Conservation (phyloP, 1,284 basidiomycete species). For the Puccinia triticina region DNA sequence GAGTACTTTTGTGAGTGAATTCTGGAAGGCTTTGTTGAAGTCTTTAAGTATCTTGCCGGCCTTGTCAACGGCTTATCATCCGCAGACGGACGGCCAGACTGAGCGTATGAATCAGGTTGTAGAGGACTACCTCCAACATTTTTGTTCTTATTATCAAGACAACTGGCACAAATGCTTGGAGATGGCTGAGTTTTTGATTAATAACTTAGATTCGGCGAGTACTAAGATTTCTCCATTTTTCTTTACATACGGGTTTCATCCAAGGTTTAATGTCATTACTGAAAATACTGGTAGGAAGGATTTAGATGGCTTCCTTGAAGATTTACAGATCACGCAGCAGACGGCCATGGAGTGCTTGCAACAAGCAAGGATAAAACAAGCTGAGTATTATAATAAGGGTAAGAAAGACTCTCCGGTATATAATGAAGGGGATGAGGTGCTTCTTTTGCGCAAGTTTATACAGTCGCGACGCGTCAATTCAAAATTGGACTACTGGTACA, state of each 20-base stretch:
- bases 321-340: background rate
- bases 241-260: constrained; percentile 18
- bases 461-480: background rate
- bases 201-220: too few species aligned
- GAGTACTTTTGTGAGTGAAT: background rate
- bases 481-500: constrained; percentile 5
- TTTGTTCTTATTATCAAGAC: too few species aligned
- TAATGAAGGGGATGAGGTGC: constrained; percentile 11
- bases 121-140: too few species aligned
- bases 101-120: too few species aligned
- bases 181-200: too few species aligned
- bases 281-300: too few species aligned
- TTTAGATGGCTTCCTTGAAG: too few species aligned
- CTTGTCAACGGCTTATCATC: too few species aligned
- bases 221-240: constrained; percentile 6
- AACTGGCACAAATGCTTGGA: too few species aligned
- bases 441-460: constrained; percentile 3
- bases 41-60: too few species aligned
- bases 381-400: background rate
- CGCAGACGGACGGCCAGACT: too few species aligned
- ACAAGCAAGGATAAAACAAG: background rate
- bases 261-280: background rate
- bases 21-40: background rate
- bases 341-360: background rate
- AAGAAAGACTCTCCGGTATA: background rate